Base-by-base conservation (phyloP, 2,329 filamentous ascomycete genomes). In the Pestalotiopsis sp. region DNA sequence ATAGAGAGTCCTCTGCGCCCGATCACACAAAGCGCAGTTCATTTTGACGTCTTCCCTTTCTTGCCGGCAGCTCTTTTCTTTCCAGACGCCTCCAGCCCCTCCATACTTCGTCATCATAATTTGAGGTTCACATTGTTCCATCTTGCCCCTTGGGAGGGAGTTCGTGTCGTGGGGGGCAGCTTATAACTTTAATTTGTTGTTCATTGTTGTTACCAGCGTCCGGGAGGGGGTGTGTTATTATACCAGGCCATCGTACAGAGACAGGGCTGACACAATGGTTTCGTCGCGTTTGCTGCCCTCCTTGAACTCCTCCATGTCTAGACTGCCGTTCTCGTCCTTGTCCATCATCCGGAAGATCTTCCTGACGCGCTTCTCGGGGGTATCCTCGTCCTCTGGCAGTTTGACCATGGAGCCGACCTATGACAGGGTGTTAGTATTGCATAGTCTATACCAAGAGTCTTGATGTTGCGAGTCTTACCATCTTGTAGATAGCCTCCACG, bases 291-390 rank as follows among this genome's bases (percentile, higher is more conserved):
- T 98, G 84, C 94, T 97, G 73, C 96, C 96, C 83, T 99, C 96
- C 84, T 98, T 98, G 86, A 99, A 99, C 80, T 99, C 96, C 70
- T 94, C 92, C 88, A 98, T 95, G 79, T 98, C 95, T 75, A 99
- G 84, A 77, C 93, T 97, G 74, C 95, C 96, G 78, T 98, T 98
- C 84, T 98, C 95, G 80, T 99, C 96, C 87, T 99, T 99, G 86
- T 99, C 96, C 96, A 99, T 99, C 96, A 98, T 98, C 76, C 92
- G 88, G 86, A 99, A 99, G 81, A 99, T 98, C 86, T 99, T 99
- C 81, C 87, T 90, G 71, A 99, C 96, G 71, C 96, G 92, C 86
- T 99, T 99, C 86, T 98, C 95, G 20, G 96, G 96, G 67, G 96
- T 99, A 82, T 99, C 95, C 84, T 99, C 96, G 82, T 99, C 96